Evolutionary conservation across 1,284 basidiomycete genomes (phyloP).

Genomic region (Moesziomyces antarcticus): DNA sequence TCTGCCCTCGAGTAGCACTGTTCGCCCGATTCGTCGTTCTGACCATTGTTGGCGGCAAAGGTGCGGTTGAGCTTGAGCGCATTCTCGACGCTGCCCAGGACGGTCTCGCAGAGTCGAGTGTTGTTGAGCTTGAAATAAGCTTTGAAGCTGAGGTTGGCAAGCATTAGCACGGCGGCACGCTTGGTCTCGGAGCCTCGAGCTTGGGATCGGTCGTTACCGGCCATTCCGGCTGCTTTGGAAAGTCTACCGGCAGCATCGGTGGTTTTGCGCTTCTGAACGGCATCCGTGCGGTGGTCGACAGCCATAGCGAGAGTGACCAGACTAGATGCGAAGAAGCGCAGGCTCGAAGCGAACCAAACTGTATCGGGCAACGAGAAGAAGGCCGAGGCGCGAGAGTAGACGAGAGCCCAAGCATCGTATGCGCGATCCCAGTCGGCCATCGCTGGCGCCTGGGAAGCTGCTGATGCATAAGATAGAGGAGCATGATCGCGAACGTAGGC

Average conservation of each 20-base stretch:
- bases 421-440: conserved; percentile 33
- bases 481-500: conserved; percentile 40
- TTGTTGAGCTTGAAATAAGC: conserved; percentile 68
- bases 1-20: conserved; percentile 67
- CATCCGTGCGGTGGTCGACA: conserved; percentile 37
- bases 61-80: conserved; percentile 62
- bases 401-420: conserved; percentile 56
- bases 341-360: conserved; percentile 62
- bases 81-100: conserved; percentile 69
- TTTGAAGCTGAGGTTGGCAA: conserved; percentile 65
- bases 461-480: conserved; percentile 19
- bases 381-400: conserved; percentile 59
- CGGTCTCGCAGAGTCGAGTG: conserved; percentile 69
- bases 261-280: conserved; percentile 51
- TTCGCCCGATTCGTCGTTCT: conserved; percentile 52
- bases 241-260: conserved; percentile 65
- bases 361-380: conserved; percentile 65
- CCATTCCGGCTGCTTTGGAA: conserved; percentile 62
- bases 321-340: conserved; percentile 49
- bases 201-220: conserved; percentile 64
- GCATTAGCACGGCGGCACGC: conserved; percentile 60
- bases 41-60: conserved; percentile 20
- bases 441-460: conserved; percentile 3
- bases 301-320: conserved; percentile 41
- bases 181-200: conserved; percentile 55